Evolutionary conservation across 768 basidiomycete species (phyloP).

Genomic region (Chlorophyllum brunneum): DNA sequence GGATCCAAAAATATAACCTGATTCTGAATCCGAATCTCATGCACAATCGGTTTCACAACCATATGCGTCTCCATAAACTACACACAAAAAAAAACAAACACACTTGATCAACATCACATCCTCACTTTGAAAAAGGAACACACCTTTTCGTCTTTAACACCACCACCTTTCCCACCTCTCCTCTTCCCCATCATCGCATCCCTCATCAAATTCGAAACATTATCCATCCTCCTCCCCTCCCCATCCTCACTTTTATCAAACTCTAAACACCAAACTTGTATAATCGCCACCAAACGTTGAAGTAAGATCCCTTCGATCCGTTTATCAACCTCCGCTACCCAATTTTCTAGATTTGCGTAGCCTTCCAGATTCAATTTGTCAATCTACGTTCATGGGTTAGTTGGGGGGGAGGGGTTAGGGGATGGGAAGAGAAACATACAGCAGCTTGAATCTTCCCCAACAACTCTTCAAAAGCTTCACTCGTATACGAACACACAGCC

Average conservation of each 20-base stretch:
- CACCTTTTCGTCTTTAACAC: slow-evolving; percentile 77
- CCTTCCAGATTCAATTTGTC: slow-evolving; percentile 95
- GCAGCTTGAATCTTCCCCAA: slow-evolving; percentile 80
- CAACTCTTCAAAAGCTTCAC: slow-evolving; percentile 77
- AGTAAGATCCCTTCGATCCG: slow-evolving; percentile 81
- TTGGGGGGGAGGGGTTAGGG: not conserved
- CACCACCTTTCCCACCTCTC: slow-evolving; percentile 67
- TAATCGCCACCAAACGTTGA: slow-evolving; percentile 70
- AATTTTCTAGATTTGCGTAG: slow-evolving; percentile 89
- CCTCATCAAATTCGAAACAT: slow-evolving; percentile 40
- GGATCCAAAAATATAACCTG: slow-evolving; percentile 99
- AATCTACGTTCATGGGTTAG: slow-evolving; percentile 45
- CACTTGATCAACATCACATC: not conserved
- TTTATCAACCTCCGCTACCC: slow-evolving; percentile 81
- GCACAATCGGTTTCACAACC: slow-evolving; percentile 80
- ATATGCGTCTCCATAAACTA: slow-evolving; percentile 73
- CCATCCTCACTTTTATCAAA: slow-evolving; percentile 80
- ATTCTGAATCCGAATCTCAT: slow-evolving; percentile 97
- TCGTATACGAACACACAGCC: slow-evolving; percentile 78
- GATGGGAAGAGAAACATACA: slow-evolving; percentile 38
- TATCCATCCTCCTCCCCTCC: slow-evolving; percentile 54
- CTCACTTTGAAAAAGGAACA: slow-evolving; percentile 13
- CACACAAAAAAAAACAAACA: not conserved
- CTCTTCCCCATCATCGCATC: slow-evolving; percentile 66
- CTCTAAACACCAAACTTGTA: slow-evolving; percentile 84